These are phyloP conservation scores for Citrus trifoliata DNA, from an alignment of 345 rosid genomes.

Conservation along the genomic window DNA sequence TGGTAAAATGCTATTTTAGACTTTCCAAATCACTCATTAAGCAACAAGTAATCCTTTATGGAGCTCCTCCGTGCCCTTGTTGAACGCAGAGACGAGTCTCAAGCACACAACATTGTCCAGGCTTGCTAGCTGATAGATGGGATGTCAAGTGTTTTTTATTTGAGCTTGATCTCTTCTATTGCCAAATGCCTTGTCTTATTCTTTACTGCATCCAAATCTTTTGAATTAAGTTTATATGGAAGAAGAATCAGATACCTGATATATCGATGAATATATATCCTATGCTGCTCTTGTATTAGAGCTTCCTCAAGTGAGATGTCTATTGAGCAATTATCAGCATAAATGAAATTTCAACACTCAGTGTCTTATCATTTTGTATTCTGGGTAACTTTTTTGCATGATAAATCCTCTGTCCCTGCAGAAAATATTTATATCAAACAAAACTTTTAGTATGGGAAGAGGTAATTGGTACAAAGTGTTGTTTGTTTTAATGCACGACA, in stretches of 20 bases:
- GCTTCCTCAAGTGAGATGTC: neutral
- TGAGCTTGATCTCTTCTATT: neutral
- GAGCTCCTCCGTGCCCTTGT: neutral
- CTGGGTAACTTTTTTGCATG: neutral
- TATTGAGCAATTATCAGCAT: neutral
- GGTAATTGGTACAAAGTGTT: neutral
- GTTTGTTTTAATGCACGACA: no score
- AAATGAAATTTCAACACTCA: neutral
- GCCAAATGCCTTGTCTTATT: neutral
- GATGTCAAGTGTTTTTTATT: neutral
- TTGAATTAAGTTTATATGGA: neutral
- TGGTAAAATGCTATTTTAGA: neutral
- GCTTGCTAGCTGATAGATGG: neutral
- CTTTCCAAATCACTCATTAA: neutral
- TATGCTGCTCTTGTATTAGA: neutral
- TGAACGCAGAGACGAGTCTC: neutral
- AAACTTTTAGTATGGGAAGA: no score
- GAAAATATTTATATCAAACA: neutral
- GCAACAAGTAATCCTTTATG: neutral
- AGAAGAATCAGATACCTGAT: neutral
- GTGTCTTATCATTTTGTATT: neutral
- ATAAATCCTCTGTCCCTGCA: neutral
- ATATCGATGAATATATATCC: neutral
- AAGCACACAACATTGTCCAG: neutral
- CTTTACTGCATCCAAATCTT: neutral